Evolutionary conservation across 2,329 filamentous ascomycete species (phyloP).

Genomic region (Pestalotiopsis sp.): DNA sequence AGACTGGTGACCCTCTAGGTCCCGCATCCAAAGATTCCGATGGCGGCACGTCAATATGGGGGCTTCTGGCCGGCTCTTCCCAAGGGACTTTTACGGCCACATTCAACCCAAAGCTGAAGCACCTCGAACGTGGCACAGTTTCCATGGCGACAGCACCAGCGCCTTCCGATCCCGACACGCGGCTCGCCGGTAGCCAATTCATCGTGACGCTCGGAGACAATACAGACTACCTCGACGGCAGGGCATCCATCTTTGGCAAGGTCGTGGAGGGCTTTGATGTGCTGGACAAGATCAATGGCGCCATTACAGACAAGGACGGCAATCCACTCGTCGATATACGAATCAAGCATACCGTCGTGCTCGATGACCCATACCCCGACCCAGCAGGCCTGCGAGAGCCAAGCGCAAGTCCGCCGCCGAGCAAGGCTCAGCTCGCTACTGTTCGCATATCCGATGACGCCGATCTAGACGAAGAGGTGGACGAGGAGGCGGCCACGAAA

Average conservation of each 20-base stretch:
- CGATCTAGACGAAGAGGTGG: slow-evolving; percentile 68
- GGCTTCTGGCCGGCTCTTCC: slow-evolving; percentile 68
- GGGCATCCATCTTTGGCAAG: slow-evolving; percentile 92
- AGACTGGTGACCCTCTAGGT: slow-evolving; percentile 92
- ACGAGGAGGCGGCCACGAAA: slow-evolving; percentile 80
- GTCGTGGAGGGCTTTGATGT: slow-evolving; percentile 96
- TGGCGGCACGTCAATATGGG: slow-evolving; percentile 94
- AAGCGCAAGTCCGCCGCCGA: slow-evolving; percentile 77
- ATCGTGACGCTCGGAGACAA: slow-evolving; percentile 89
- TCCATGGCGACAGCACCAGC: slow-evolving; percentile 94
- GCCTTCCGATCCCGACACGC: slow-evolving; percentile 74
- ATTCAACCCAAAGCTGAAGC: slow-evolving; percentile 84
- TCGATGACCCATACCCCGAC: slow-evolving; percentile 92
- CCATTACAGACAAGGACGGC: slow-evolving; percentile 84
- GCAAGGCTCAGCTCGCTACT: slow-evolving; percentile 83
- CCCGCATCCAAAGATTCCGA: slow-evolving; percentile 83
- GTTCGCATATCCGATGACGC: slow-evolving; percentile 91
- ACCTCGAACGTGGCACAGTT: slow-evolving; percentile 85
- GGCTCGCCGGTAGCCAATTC: slow-evolving; percentile 88
- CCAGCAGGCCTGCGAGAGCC: slow-evolving; percentile 76
- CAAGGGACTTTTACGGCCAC: slow-evolving; percentile 82
- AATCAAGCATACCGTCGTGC: slow-evolving; percentile 86
- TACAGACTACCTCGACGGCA: slow-evolving; percentile 87
- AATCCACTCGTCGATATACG: slow-evolving; percentile 92
- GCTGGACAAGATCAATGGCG: slow-evolving; percentile 88